These are phyloP conservation scores for Xylogone sp. DNA, from an alignment of 2,329 filamentous ascomycete genomes.

Conservation along the genomic window DNA sequence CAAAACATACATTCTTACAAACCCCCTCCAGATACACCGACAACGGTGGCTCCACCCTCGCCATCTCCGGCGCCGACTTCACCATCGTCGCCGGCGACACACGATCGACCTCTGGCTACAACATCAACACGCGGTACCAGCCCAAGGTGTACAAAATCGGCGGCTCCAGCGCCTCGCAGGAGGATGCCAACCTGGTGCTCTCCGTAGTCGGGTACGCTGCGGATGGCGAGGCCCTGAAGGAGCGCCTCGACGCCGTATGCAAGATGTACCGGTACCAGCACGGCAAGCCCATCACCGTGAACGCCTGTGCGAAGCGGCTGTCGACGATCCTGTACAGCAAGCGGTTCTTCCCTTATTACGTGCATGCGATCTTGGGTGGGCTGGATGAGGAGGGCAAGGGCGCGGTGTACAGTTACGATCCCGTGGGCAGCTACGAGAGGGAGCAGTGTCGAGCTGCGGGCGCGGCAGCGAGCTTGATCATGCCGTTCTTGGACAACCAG, in stretches of 20 bases:
- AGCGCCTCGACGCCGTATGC: constrained; percentile 89
- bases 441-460: constrained; percentile 94
- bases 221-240: constrained; percentile 89
- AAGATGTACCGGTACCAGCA: constrained; percentile 99
- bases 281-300: constrained; percentile 91
- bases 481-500: constrained; percentile 99
- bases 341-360: constrained; percentile 99
- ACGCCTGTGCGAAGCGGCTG: constrained; percentile 90
- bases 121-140: constrained; percentile 94
- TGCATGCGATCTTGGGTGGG: constrained; percentile 88
- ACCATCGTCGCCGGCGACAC: constrained; percentile 97
- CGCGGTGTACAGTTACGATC: constrained; percentile 95
- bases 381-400: constrained; percentile 93
- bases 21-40: constrained; percentile 86
- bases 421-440: constrained; percentile 94
- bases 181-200: constrained; percentile 81
- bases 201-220: constrained; percentile 95
- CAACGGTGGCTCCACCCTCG: constrained; percentile 94
- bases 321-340: constrained; percentile 96
- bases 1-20: too few relatives aligned
- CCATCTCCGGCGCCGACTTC: constrained; percentile 91
- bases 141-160: constrained; percentile 98
- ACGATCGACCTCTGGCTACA: constrained; percentile 92
- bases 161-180: constrained; percentile 79
- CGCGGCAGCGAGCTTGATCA: constrained; percentile 90